Evolutionary conservation across 2,329 filamentous ascomycete species (phyloP).

Genomic region (Aureobasidium pullulans): DNA sequence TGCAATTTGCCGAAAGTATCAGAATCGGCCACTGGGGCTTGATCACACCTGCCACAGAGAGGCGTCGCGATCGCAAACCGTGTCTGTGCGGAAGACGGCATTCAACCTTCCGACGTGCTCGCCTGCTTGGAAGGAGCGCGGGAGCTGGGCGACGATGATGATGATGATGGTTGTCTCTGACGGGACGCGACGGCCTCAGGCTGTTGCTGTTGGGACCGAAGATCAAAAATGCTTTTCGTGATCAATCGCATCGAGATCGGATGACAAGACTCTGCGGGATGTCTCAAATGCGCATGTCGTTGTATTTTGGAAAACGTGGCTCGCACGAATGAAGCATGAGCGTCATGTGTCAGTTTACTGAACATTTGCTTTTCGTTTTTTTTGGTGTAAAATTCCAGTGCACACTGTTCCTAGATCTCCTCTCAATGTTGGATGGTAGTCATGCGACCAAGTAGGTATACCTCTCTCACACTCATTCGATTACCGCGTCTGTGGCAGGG

Average conservation of each 20-base stretch:
- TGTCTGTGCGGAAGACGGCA: slow-evolving; percentile 1
- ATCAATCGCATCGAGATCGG: not conserved
- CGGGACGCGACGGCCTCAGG: not conserved
- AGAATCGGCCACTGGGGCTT: slow-evolving; percentile 3
- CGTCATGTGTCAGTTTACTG: not conserved
- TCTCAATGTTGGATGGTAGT: no score
- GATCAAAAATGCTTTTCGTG: not conserved
- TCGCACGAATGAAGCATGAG: not conserved
- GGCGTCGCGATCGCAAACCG: slow-evolving; percentile 2
- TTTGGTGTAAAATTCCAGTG: no score
- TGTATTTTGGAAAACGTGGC: not conserved
- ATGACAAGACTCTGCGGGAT: not conserved
- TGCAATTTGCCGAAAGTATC: not conserved
- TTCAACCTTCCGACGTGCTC: not conserved
- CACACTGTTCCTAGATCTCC: no score
- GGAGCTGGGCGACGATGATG: not conserved
- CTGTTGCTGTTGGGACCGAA: not conserved
- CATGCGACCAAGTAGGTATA: no score
- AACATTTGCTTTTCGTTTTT: not conserved
- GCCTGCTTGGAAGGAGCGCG: not conserved
- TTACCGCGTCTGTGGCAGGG: no score
- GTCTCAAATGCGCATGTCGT: not conserved
- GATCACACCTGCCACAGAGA: not conserved
- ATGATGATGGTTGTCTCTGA: not conserved
- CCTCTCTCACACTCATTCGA: no score